Percentiles rank a stretch among this genome's conserved stretches.
Evolutionary conservation across 257 asterid genomes (phyloP).

Genomic region (Primulina huaijiensis): DNA sequence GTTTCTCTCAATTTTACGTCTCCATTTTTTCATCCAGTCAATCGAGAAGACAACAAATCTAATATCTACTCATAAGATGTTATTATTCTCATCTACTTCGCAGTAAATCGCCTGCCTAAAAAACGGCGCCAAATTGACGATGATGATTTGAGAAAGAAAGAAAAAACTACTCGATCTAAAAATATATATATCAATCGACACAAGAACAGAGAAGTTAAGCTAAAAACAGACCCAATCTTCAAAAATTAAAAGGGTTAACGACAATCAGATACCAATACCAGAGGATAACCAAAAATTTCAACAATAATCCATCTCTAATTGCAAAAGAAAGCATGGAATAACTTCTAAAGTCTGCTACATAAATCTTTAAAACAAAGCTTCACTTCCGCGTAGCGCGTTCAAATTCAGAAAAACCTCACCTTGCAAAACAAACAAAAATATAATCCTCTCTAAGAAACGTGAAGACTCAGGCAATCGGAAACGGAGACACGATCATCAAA

Average conservation of each 20-base stretch:
- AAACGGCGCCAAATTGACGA: background rate
- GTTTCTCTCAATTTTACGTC: conserved; percentile 16
- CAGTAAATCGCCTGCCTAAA: conserved; percentile 13
- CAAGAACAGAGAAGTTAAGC: conserved; percentile 25
- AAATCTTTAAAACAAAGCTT: conserved; percentile 17
- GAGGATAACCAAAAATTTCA: conserved; percentile 22
- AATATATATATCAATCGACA: conserved; percentile 20
- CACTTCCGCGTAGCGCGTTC: conserved; percentile 45
- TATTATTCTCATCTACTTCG: background rate
- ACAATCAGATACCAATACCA: conserved; percentile 33
- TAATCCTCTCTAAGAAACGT: conserved; percentile 26
- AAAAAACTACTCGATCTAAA: conserved; percentile 14
- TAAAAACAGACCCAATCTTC: conserved; percentile 25
- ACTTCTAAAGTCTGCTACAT: conserved; percentile 43
- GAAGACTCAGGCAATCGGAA: conserved; percentile 33
- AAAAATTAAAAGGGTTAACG: conserved; percentile 22
- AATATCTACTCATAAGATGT: background rate
- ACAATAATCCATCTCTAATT: conserved; percentile 28
- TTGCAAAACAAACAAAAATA: background rate
- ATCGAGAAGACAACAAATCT: conserved; percentile 24
- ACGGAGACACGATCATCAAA: conserved; percentile 19
- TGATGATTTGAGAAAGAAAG: conserved; percentile 5
- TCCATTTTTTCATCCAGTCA: conserved; percentile 35
- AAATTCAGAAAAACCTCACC: conserved; percentile 26
- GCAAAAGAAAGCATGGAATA: conserved; percentile 50